Base-by-base conservation (phyloP, 164 flowering plant genomes). In the Liriodendron chinense region DNA sequence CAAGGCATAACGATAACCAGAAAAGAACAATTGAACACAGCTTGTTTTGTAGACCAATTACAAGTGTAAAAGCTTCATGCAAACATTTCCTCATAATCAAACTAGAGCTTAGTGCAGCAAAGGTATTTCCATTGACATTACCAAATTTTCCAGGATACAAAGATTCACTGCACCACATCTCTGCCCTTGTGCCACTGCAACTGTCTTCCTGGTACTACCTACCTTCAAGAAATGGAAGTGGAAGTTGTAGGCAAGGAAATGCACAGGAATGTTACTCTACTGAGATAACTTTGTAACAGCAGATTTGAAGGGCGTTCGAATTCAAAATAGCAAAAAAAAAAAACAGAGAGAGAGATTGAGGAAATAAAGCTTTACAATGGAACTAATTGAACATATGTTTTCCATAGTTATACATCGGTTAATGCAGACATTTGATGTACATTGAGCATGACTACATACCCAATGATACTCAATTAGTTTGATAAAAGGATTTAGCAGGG, bases 171-270 rank as follows among this genome's bases (percentile, higher is more conserved):
- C 91, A 75, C 87, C 90, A 78, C 97, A 88, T 79, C 97, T 89
- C 88, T 77, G 85, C 72, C 98, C 98, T 85, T 91, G 91, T 76
- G 95, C 93, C 69, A 80, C 81, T 25, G 96, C 97, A 14, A 94
- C 86, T 69, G 70, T 80, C 88, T 80, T 92, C 77, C 99, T 89
- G 53, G 99, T 92, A 67, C 79, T 75, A 80, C 97, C 99, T 66
- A 91, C 85, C 99, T 96, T 71, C 82, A 82, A 9, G 43, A 78
- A 23, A 71, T 12, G 13, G 24, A 72, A 74, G 25, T 53, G 5
- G 53, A 61, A 56, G 12, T 59, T 72, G 47, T 68, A 65, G 61
- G 70, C 34, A 67, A 67, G 69, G 5, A 26, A 26, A 67, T 26
- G 28, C 3, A 67, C 69, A 16, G 28, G n/a, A 67, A 53, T 12